Evolutionary conservation across 2,329 filamentous ascomycete species (phyloP).

Genomic region (Gyromitra esculenta): DNA sequence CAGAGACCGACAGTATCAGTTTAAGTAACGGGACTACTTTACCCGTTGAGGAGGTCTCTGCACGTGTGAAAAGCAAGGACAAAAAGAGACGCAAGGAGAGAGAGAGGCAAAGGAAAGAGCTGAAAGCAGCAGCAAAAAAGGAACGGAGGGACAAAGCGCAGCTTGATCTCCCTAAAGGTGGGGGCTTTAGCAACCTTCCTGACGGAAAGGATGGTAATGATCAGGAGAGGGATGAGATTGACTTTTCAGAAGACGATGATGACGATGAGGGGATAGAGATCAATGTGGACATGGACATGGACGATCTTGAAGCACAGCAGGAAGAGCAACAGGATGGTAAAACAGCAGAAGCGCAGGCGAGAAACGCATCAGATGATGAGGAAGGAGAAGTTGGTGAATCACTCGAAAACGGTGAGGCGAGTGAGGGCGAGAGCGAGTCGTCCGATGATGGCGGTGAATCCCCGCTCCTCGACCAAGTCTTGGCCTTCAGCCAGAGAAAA

Average conservation of each 20-base stretch:
- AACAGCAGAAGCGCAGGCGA: slow-evolving; percentile 1
- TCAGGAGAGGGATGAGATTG: slow-evolving; percentile 53
- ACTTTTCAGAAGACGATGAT: slow-evolving; percentile 23
- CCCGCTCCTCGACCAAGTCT: slow-evolving; percentile 26
- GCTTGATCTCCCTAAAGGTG: slow-evolving; percentile 42
- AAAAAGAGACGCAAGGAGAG: slow-evolving; percentile 11
- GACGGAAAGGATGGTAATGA: slow-evolving; percentile 51
- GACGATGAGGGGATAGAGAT: slow-evolving; percentile 39
- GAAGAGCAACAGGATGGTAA: neutral
- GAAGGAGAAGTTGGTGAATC: slow-evolving; percentile 57
- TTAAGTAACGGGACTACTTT: slow-evolving; percentile 15
- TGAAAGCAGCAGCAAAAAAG: slow-evolving; percentile 15
- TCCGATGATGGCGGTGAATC: slow-evolving; percentile 15
- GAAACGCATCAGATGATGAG: slow-evolving; percentile 34
- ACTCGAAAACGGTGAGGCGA: slow-evolving; percentile 55
- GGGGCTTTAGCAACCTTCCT: slow-evolving; percentile 28
- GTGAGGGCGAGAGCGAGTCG: slow-evolving; percentile 55
- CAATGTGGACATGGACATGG: slow-evolving; percentile 42
- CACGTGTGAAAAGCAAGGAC: slow-evolving; percentile 1
- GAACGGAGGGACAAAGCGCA: slow-evolving; percentile 11
- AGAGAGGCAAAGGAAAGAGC: slow-evolving; percentile 1
- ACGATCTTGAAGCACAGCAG: slow-evolving; percentile 14
- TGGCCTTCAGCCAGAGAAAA: slow-evolving; percentile 34
- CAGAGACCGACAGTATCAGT: slow-evolving; percentile 16
- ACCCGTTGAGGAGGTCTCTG: slow-evolving; percentile 4